Base-by-base conservation (phyloP, 495 filamentous ascomycete species). In the Emericellopsis terricola region DNA sequence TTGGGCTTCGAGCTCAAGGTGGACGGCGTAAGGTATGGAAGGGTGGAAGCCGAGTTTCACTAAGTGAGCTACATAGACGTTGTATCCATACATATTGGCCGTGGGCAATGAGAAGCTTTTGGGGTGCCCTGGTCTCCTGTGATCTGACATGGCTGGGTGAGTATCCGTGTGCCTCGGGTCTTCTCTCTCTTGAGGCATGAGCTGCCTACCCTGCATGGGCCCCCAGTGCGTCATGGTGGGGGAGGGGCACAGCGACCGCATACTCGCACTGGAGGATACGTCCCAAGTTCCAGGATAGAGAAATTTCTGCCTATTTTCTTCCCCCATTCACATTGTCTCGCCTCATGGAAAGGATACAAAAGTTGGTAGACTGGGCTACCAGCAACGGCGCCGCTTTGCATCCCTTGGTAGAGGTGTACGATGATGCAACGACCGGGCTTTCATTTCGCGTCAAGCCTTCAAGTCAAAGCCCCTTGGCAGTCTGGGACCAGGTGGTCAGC, bases 1-100 rank as follows among this genome's bases (percentile, higher is more conserved):
- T 42, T 82, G 40, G 65, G 72, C 19, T 81, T 82, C 53, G 75
- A 79, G 55, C 46, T 82, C 31, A 76, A 73, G 48, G 76, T 82
- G 18, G 76, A 80, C 43, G 75, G 76, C 3, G 71, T 78, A 26
- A 49, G 73, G 44, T 81, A 81, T 56, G 77, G 76, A 13, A 52
- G 65, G 38, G 77, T 81, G n/a, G 68, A 71, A 37, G 75, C 76
- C 0, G 73, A 78, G 34, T 81, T 81, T 48, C 67, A 80, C 38
- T 64, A 29, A 47, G 34, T 11, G 16, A 24, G 15, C 4, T 20
- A 16, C 16, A 31, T 16, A 3, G 14, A 15, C 9, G n/a, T 1
- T 4, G 14, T 4, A 15, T 15, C 4, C 29, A n/a, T n/a, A n/a
- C n/a, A n/a, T n/a, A n/a, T n/a, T n/a, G n/a, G n/a, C n/a, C n/a